Evolutionary conservation across 257 asterid species (phyloP), one percentile per base, ranked within the genome.

Genomic region (Scutellaria baicalensis): DNA sequence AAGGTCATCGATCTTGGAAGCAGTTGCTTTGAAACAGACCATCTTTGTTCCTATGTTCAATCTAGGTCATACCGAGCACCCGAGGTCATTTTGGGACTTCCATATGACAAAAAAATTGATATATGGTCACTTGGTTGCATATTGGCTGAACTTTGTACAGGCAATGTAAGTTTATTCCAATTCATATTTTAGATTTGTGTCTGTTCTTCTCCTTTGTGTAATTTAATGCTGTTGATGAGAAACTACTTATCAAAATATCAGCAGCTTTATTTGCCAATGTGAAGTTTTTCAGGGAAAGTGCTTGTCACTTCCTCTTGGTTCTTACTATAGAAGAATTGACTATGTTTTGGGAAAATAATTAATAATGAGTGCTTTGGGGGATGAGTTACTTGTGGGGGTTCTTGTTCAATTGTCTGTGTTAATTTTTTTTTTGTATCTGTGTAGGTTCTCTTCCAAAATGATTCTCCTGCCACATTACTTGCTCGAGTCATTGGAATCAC

Each of bases 391-490:
- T 8, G 20, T n/a, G n/a, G n/a, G n/a, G n/a, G n/a, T n/a, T n/a
- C n/a, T n/a, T n/a, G n/a, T 21, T n/a, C 23, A 20, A 21, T 36
- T 7, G 18, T 47, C 35, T 20, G 40, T 65, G 18, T 12, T 45
- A 44, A 40, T 27, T 7, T n/a, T 5, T 49, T 11, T 50, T 51
- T 54, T n/a, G n/a, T 17, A 60, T 80, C 35, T 45, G n/a, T 39
- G 68, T 77, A 92, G 98, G 98, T 92, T 49, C 92, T 92, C 70
- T 92, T 92, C 81, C 98, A 88, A 84, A 92, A 92, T 66, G 98
- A 92, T 79, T 92, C 98, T 63, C 92, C 97, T 7, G 96, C 97
- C 62, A 90, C 98, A 64, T 82, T 92, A 75, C 96, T 92, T 73
- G 98, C 97, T 79, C 90, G 98, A 39, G 98, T 89, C 33, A 85